Evolutionary conservation across 2,329 filamentous ascomycete genomes (phyloP), one percentile per base, ranked within the genome.

Genomic region (Monilinia aucupariae): DNA sequence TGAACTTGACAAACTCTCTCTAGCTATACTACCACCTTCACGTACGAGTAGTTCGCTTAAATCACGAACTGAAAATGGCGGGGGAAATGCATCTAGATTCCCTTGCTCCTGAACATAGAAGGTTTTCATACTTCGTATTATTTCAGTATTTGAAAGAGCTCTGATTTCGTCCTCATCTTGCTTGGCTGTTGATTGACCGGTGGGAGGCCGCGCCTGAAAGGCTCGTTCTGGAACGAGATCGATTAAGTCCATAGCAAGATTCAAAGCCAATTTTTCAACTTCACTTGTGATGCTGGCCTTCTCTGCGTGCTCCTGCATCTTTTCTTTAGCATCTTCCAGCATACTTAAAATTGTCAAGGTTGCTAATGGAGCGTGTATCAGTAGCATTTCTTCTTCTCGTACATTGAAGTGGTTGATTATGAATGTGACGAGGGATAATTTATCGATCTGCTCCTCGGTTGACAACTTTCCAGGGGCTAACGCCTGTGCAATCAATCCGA

Each of bases 301-400:
- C 49, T 49, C 52, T 64, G 50, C 68, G 65, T 74, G 72, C 58
- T 61, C 59, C 34, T 67, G 68, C 9, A 74, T 68, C 64, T 74
- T 74, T 64, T 76, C 76, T 64, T 76, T 79, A 3, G 78, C 75
- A 62, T 88, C 79, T 71, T 86, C 78, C 49, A 87, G 76, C 84
- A 84, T 87, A 68, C 68, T 67, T 22, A 74, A 76, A 32, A 89
- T 78, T 4, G 86, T 84, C n/a, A 96, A 75, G 2, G 86, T 82
- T 60, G 89, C 82, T 34, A 96, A 76, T 41, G 93, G 93, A 37
- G 92, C 89, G 76, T 97, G 93, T 27, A 90, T 78, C 2, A 89
- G 85, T 20, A 96, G 76, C 93, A 99, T 97, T 72, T 99, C 96
- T 74, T 97, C 94, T 76, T 99, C 94, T 60, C 88, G 85, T 56